Evolutionary conservation across 73 alveolate genomes (phyloP), one percentile per base, ranked within the genome.

Genomic region (Strombidium stylifer): DNA sequence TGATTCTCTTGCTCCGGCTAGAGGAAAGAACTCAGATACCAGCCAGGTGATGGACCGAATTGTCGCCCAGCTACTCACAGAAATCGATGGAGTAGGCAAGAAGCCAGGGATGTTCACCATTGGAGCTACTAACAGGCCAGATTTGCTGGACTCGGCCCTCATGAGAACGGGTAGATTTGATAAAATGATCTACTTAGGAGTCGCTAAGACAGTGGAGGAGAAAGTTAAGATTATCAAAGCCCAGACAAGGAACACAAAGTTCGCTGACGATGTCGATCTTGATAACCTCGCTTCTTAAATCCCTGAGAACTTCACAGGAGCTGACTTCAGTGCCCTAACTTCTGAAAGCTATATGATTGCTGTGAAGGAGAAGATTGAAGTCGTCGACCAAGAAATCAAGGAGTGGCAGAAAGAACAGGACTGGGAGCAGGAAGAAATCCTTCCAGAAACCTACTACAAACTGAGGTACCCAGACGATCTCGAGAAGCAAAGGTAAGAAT

Each of bases 121-220:
- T 26, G 98, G 96, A 41, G 97, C 98, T 5, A 93, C 98, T 0
- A 93, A 93, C 74, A 76, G 98, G 57, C 97, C 97, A 20, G 98
- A 93, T 78, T 58, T 93, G 51, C 69, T 93, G 3, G 98, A 93
- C 64, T 46, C 74, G 1, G 97, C 97, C 2, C 60, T 93, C 12
- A 45, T 90, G 28, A 81, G 97, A 67, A 92, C 97, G 0, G 98
- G 98, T 31, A 73, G 98, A 39, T 90, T 93, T 35, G 98, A 93
- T 76, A 93, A 93, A 72, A 42, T 82, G 81, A 57, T 93, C 23
- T 93, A 89, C 74, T 42, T 93, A 21, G 98, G 96, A 14, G 74
- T 73, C 11, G 91, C 90, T 8, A 74, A 81, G 35, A 72, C 81
- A 25, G 75, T 73, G 34, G 86, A 75, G 48, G 95, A 90, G 36